Percentiles rank a stretch among this genome's conserved stretches.
phyloP scores from a whole-genome alignment of 768 basidiomycete species.

The Leccinum longicurvipes region DNA sequence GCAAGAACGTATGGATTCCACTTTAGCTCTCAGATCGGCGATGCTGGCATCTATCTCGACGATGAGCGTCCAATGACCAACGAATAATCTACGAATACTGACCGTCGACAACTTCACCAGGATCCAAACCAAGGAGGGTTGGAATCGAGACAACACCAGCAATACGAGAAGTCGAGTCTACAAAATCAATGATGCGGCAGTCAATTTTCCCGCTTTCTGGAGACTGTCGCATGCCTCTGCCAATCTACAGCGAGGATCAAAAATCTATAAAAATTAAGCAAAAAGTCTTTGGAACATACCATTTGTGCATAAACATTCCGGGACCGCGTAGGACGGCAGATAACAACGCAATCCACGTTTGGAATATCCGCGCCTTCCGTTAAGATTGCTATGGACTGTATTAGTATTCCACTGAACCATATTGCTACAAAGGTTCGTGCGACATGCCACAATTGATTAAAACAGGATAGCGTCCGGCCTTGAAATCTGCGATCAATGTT shows the following conservation, averaged over 20 bases:
- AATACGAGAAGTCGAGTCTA: conserved; percentile 68
- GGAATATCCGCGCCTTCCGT: conserved; percentile 96
- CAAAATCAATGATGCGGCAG: conserved; percentile 90
- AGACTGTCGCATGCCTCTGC: conserved; percentile 86
- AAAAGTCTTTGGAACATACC: conserved; percentile 41
- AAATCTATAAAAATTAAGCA: background rate
- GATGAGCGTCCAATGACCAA: background rate
- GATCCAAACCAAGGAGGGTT: conserved; percentile 82
- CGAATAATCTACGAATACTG: conserved; percentile 6
- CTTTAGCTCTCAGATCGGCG: conserved; percentile 45
- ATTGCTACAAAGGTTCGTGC: conserved; percentile 7
- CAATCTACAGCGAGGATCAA: conserved; percentile 57
- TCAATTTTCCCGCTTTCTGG: conserved; percentile 76
- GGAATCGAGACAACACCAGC: conserved; percentile 74
- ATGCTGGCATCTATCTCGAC: conserved; percentile 46
- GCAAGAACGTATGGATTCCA: conserved; percentile 18
- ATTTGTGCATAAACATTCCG: conserved; percentile 90
- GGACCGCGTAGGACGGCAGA: conserved; percentile 87
- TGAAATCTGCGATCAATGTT: conserved; percentile 64
- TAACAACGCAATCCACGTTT: conserved; percentile 85
- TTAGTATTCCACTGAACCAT: background rate
- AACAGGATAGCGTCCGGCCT: conserved; percentile 72
- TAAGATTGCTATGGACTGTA: conserved; percentile 55
- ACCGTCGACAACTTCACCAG: conserved; percentile 64
- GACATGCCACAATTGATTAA: conserved; percentile 81